phyloP scores from a whole-genome alignment of 805 yeast genomes.

The Saccharomycopsis fermentans region DNA sequence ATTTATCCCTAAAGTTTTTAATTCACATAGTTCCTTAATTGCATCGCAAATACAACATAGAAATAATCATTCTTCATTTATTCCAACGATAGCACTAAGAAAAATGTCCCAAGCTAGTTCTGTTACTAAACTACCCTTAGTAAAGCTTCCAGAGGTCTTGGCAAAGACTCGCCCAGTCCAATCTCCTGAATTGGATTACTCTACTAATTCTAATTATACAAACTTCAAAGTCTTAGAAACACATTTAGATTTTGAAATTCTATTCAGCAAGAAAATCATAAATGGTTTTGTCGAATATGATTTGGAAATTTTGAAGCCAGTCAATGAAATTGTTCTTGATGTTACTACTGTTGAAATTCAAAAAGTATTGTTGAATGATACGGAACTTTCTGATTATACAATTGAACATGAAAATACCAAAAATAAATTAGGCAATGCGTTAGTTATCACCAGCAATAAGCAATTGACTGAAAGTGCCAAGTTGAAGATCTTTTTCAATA shows the following conservation, averaged over 20 bases:
- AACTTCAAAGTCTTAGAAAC: slow-evolving; percentile 44
- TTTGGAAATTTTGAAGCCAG: slow-evolving; percentile 27
- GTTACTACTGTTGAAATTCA: slow-evolving; percentile 50
- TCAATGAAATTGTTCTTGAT: slow-evolving; percentile 46
- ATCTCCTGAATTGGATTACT: slow-evolving; percentile 52
- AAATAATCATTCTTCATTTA: background rate
- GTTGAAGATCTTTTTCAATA: slow-evolving; percentile 44
- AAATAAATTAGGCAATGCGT: slow-evolving; percentile 53
- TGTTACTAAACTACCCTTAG: background rate
- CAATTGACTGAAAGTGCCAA: slow-evolving; percentile 15
- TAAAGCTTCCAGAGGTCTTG: slow-evolving; percentile 12
- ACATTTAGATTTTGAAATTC: slow-evolving; percentile 39
- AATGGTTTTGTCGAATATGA: slow-evolving; percentile 45
- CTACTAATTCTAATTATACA: slow-evolving; percentile 67
- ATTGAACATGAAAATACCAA: slow-evolving; percentile 24
- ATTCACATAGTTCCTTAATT: background rate
- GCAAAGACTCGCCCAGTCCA: slow-evolving; percentile 10
- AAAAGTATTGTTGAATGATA: slow-evolving; percentile 35
- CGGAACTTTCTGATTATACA: slow-evolving; percentile 22
- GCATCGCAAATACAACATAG: background rate
- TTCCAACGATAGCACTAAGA: background rate
- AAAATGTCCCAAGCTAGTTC: background rate
- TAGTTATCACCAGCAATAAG: slow-evolving; percentile 27
- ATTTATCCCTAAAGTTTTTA: background rate
- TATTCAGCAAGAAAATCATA: slow-evolving; percentile 43